Evolutionary conservation across 2,329 filamentous ascomycete genomes (phyloP), one percentile per base, ranked within the genome.

Genomic region (Fusarium solani-melongenae): DNA sequence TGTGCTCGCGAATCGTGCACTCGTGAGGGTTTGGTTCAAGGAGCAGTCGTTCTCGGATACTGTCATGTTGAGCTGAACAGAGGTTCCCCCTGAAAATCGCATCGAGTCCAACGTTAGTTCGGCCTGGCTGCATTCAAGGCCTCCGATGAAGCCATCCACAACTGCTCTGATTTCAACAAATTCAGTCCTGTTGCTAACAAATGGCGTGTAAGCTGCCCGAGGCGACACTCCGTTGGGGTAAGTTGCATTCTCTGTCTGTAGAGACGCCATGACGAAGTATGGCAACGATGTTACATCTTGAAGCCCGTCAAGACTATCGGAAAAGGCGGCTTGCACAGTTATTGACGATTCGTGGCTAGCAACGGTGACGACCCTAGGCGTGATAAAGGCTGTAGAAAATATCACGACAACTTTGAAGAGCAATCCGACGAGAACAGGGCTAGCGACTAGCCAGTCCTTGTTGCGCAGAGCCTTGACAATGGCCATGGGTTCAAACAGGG

Each of bases 361-460:
- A 11, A 80, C 67, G 5, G 74, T 74, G 15, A 81, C 72, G 4
- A 81, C 69, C 5, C 66, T 77, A 5, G 83, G 80, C 4, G 79
- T 80, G 49, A 84, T 78, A 38, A 84, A 75, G 6, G 80, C 82
- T 0, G 82, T 81, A 0, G 83, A 81, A 9, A 83, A 72, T 17
- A 84, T 73, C 31, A 84, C 73, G 9, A 81, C 69, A 7, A 81
- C 6, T 69, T 80, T 81, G 29, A 84, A 73, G 5, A 83, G 44
- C 29, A 84, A 34, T 1, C 79, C 78, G 2, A 80, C 64, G 0
- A 70, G 61, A 1, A 78, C 66, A 0, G 79, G 72, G 24, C 72
- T 74, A 1, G 76, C 78, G 9, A 84, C 82, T 8, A 81, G 73
- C 69, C 74, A 81, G 67, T 85, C 83, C 44, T 75, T 71, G 39